A percentile compares a stretch with the other conserved stretches of the same genome.
phyloP scores from a whole-genome alignment of 208 protist species.

The Crithidia acanthocephali region DNA sequence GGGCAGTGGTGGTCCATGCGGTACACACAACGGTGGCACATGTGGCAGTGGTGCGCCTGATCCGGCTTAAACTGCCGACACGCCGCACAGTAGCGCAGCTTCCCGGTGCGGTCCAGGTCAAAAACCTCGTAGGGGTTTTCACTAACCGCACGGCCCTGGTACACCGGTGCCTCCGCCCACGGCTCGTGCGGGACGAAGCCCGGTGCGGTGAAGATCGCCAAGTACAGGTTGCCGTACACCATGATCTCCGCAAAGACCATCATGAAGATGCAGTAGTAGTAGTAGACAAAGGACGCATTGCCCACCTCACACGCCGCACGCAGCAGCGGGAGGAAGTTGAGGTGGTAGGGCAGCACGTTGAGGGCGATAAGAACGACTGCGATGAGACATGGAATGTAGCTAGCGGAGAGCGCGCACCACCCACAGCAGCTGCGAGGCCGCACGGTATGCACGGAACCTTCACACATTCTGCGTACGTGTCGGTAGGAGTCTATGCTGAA shows the following conservation, averaged over 20 bases:
- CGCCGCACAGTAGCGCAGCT: slow-evolving; percentile 65
- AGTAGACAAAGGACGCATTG: slow-evolving; percentile 52
- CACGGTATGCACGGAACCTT: slow-evolving; percentile 34
- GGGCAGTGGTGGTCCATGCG: slow-evolving; percentile 90
- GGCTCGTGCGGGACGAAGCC: slow-evolving; percentile 58
- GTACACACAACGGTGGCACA: slow-evolving; percentile 70
- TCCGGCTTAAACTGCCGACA: slow-evolving; percentile 90
- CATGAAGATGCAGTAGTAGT: slow-evolving; percentile 51
- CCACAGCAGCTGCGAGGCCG: slow-evolving; percentile 28
- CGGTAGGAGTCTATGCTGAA: no score
- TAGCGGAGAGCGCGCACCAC: slow-evolving; percentile 32
- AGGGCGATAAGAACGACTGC: slow-evolving; percentile 46
- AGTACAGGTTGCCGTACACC: slow-evolving; percentile 63
- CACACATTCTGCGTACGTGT: slow-evolving; percentile 50
- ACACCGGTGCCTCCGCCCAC: slow-evolving; percentile 48
- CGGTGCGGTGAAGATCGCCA: slow-evolving; percentile 58
- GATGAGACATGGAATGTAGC: slow-evolving; percentile 52
- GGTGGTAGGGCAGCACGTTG: slow-evolving; percentile 63
- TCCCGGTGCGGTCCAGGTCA: slow-evolving; percentile 44
- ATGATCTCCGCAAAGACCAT: slow-evolving; percentile 58
- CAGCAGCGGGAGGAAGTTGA: slow-evolving; percentile 45
- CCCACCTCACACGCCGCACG: slow-evolving; percentile 30
- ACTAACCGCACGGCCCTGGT: slow-evolving; percentile 28
- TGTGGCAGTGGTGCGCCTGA: slow-evolving; percentile 75
- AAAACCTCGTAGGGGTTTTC: slow-evolving; percentile 64